These are phyloP conservation scores for Gnetum montanum DNA, from an alignment of 75 land plant genomes.

Conservation along the genomic window DNA sequence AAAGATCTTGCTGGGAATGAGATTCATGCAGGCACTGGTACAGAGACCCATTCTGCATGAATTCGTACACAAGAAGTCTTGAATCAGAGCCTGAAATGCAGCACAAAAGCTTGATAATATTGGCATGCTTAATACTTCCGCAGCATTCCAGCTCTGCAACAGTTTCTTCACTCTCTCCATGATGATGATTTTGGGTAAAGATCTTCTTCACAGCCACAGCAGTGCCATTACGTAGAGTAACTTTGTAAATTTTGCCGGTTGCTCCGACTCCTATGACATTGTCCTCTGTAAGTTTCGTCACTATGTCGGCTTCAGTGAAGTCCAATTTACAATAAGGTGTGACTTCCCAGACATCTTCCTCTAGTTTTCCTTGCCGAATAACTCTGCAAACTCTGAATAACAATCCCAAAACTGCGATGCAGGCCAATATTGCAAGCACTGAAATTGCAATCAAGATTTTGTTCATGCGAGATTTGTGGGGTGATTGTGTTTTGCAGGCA, in stretches of 20 bases:
- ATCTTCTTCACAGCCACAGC: slow-evolving; percentile 52
- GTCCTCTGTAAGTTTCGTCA: slow-evolving; percentile 13
- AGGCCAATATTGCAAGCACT: slow-evolving; percentile 1
- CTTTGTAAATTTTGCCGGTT: slow-evolving; percentile 42
- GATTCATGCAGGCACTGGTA: slow-evolving; percentile 48
- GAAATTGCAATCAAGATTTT: neutral
- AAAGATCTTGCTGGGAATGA: slow-evolving; percentile 11
- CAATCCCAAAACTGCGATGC: no score
- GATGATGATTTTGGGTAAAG: slow-evolving; percentile 15
- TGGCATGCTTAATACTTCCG: slow-evolving; percentile 33
- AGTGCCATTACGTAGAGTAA: slow-evolving; percentile 9
- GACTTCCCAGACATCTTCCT: slow-evolving; percentile 48
- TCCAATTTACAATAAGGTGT: slow-evolving; percentile 43
- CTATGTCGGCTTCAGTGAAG: slow-evolving; percentile 27
- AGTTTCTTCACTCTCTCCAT: no score
- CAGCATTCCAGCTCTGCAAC: slow-evolving; percentile 33
- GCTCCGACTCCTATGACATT: slow-evolving; percentile 46
- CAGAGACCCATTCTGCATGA: slow-evolving; percentile 40
- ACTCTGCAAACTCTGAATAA: no score
- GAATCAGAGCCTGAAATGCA: slow-evolving; percentile 32
- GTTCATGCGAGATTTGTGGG: neutral
- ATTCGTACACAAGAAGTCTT: slow-evolving; percentile 41
- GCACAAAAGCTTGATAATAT: slow-evolving; percentile 48
- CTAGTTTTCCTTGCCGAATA: slow-evolving; percentile 1
- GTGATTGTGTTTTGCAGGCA: neutral